Conservation (phyloP, 2,329 filamentous ascomycete species). For the Sporothrix dimorphospora region DNA sequence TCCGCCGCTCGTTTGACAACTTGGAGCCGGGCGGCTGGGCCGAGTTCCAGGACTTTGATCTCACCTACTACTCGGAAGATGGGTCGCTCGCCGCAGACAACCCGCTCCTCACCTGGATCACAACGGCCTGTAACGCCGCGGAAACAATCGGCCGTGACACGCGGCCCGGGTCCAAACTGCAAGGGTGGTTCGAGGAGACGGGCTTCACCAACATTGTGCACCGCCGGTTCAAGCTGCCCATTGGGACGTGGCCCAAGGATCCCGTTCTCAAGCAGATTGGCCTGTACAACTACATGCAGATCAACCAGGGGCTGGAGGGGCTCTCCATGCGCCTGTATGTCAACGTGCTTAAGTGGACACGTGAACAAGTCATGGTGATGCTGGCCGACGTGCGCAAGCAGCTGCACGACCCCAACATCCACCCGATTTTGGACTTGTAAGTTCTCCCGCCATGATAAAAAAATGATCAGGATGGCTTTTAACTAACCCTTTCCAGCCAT, state of each 20-base stretch:
- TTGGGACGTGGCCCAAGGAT: conserved; percentile 53
- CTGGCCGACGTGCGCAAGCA: conserved; percentile 32
- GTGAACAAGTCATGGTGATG: conserved; percentile 32
- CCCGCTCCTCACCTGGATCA: conserved; percentile 27
- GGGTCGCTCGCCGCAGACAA: conserved; percentile 27
- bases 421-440: conserved; percentile 33
- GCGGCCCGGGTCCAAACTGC: conserved; percentile 39
- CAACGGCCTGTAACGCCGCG: conserved; percentile 33
- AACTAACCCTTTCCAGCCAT: conserved; percentile 25
- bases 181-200: conserved; percentile 48
- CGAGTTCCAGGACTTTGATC: conserved; percentile 36
- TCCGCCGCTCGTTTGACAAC: conserved; percentile 32
- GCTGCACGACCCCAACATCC: conserved; percentile 33
- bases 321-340: conserved; percentile 33
- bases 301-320: conserved; percentile 33
- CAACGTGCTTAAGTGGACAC: conserved; percentile 37
- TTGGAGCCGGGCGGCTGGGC: conserved; percentile 35
- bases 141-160: conserved; percentile 33
- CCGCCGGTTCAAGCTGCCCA: conserved; percentile 49
- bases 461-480: background rate
- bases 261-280: conserved; percentile 48
- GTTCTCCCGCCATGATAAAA: background rate
- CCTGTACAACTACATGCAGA: conserved; percentile 31
- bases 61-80: conserved; percentile 33
- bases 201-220: conserved; percentile 56